Evolutionary conservation across 2,329 filamentous ascomycete species (phyloP).

Genomic region (Dissoconium aciculare): DNA sequence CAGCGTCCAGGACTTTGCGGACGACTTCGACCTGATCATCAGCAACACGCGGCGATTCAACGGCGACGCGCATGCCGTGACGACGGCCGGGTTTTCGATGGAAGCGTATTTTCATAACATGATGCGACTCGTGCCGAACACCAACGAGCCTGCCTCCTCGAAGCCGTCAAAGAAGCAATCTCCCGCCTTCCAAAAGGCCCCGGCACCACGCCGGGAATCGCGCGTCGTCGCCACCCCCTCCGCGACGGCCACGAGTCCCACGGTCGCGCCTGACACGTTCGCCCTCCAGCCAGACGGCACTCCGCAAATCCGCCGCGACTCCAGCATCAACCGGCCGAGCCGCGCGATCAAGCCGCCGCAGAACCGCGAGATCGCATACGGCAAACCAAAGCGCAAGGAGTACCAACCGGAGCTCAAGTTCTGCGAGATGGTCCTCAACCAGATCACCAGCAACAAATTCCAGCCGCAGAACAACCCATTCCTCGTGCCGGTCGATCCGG

Average conservation of each 20-base stretch:
- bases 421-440: conserved; percentile 64
- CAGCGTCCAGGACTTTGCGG: conserved; percentile 55
- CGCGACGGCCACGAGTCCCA: conserved; percentile 24
- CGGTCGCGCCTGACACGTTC: conserved; percentile 41
- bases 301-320: conserved; percentile 74
- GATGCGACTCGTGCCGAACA: conserved; percentile 44
- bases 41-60: conserved; percentile 74
- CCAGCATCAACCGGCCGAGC: conserved; percentile 72
- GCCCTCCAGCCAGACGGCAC: conserved; percentile 64
- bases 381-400: conserved; percentile 81
- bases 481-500: conserved; percentile 73
- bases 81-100: conserved; percentile 49
- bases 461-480: conserved; percentile 57
- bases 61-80: conserved; percentile 59
- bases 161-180: conserved; percentile 31
- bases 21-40: conserved; percentile 63
- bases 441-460: conserved; percentile 63
- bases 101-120: conserved; percentile 45
- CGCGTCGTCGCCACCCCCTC: conserved; percentile 12
- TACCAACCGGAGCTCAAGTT: conserved; percentile 79
- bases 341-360: conserved; percentile 86
- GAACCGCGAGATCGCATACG: conserved; percentile 80
- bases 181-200: conserved; percentile 15
- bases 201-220: conserved; percentile 21
- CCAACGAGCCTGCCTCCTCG: conserved; percentile 40